These are phyloP conservation scores for Arthrobotrys pseudoclavata DNA, from an alignment of 2,329 filamentous ascomycete species.

Conservation along the genomic window DNA sequence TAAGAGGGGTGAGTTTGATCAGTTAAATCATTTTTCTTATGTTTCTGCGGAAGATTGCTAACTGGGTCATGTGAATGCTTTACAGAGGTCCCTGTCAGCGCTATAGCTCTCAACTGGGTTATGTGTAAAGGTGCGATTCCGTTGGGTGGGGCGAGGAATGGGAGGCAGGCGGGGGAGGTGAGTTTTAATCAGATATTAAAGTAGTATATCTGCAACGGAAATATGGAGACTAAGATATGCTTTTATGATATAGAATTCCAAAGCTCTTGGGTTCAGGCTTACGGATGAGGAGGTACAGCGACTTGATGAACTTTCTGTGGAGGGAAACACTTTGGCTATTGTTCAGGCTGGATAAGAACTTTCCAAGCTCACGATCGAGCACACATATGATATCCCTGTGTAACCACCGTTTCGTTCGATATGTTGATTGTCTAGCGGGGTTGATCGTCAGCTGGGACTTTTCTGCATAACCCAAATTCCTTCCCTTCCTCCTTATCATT, in stretches of 20 bases:
- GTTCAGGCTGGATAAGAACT: conserved; percentile 68
- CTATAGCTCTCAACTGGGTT: conserved; percentile 68
- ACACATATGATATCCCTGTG: too few species aligned
- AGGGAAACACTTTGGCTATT: conserved; percentile 66
- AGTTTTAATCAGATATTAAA: too few species aligned
- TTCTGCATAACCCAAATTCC: too few species aligned
- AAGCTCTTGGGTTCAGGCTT: conserved; percentile 67
- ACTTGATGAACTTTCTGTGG: conserved; percentile 67
- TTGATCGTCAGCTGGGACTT: too few species aligned
- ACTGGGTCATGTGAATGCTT: neutral
- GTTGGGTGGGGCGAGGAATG: conserved; percentile 67
- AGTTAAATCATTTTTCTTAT: too few species aligned
- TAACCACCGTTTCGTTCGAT: too few species aligned
- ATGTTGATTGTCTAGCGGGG: neutral
- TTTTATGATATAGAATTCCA: conserved; percentile 64
- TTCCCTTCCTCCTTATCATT: too few species aligned
- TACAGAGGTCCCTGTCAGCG: conserved; percentile 62
- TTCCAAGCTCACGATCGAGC: too few species aligned
- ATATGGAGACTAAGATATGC: too few species aligned
- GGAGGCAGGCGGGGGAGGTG: conserved; percentile 66
- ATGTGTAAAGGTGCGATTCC: conserved; percentile 68
- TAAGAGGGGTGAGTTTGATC: conserved; percentile 61
- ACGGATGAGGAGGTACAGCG: conserved; percentile 67
- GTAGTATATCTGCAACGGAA: too few species aligned
- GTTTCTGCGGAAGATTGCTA: too few species aligned